Conservation (phyloP, 371 early-diverging fungal genomes). For the Choanephora cucurbitarum region DNA sequence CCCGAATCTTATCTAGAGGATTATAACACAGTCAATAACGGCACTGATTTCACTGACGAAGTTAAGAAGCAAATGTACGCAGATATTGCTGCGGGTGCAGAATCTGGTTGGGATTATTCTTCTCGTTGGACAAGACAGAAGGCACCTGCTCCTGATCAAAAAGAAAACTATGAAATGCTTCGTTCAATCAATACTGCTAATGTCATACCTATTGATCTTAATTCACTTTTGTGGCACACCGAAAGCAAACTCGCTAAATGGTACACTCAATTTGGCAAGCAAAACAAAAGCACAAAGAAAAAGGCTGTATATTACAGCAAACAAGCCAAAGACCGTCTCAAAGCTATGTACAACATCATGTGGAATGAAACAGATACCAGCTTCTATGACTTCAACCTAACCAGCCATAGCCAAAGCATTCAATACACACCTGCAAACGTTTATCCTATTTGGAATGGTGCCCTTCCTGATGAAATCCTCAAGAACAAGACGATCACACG, state of each 20-base stretch:
- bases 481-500: conserved; percentile 18
- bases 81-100: conserved; percentile 82
- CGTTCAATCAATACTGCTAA: conserved; percentile 59
- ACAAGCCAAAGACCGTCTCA: conserved; percentile 39
- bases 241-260: conserved; percentile 64
- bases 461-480: conserved; percentile 32
- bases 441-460: conserved; percentile 54
- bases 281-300: conserved; percentile 19
- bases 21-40: conserved; percentile 52
- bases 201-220: conserved; percentile 85
- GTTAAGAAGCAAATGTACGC: conserved; percentile 52
- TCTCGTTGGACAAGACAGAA: conserved; percentile 67
- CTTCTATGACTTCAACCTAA: conserved; percentile 63
- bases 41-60: conserved; percentile 26
- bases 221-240: conserved; percentile 78
- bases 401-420: conserved; percentile 27
- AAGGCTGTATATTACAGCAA: conserved; percentile 33
- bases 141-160: conserved; percentile 21
- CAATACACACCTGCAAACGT: conserved; percentile 46
- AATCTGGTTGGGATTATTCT: conserved; percentile 91
- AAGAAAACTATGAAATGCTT: conserved; percentile 39
- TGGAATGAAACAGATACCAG: conserved; percentile 46
- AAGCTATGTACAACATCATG: conserved; percentile 52
- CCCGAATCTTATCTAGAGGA: conserved; percentile 84
- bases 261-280: conserved; percentile 28